These are phyloP conservation scores for Psilocybe azurescens DNA, from an alignment of 768 basidiomycete genomes.

Conservation along the genomic window DNA sequence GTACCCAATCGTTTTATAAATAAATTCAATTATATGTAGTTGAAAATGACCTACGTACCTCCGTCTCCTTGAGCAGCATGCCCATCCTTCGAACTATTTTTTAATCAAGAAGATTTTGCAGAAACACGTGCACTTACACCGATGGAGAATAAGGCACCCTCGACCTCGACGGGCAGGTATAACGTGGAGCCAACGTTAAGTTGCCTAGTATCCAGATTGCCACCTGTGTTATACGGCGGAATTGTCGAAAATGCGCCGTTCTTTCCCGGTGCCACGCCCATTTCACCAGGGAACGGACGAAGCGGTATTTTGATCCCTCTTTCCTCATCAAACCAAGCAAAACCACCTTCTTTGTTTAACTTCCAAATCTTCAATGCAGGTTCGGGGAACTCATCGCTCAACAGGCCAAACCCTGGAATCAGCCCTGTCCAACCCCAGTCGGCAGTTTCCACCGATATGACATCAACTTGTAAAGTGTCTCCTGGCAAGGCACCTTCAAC, in stretches of 20 bases:
- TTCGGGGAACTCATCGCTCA: conserved; percentile 58
- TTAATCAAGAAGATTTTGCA: conserved; percentile 4
- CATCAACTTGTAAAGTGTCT: conserved; percentile 65
- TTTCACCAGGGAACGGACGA: conserved; percentile 65
- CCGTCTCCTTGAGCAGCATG: conserved; percentile 74
- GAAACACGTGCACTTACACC: conserved; percentile 46
- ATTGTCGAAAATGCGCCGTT: conserved; percentile 63
- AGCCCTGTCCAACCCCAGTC: conserved; percentile 69
- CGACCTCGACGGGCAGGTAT: conserved; percentile 61
- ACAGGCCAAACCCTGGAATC: conserved; percentile 63
- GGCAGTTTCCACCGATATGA: conserved; percentile 55
- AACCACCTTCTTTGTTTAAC: conserved; percentile 43
- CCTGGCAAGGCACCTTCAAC: conserved; percentile 57
- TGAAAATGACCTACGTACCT: conserved; percentile 40
- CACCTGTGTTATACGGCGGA: conserved; percentile 65
- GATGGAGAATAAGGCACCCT: conserved; percentile 65
- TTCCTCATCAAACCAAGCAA: conserved; percentile 56
- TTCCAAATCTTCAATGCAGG: conserved; percentile 61
- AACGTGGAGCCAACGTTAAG: conserved; percentile 58
- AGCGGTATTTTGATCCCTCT: conserved; percentile 55
- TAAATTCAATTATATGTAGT: not conserved
- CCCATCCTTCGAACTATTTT: conserved; percentile 50
- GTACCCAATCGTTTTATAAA: not conserved
- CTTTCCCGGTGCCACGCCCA: conserved; percentile 61
- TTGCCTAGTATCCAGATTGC: conserved; percentile 67